Percentiles rank a stretch among this genome's conserved stretches.
Evolutionary conservation across 1,284 basidiomycete species (phyloP).

Genomic region (Pascua guehoae): DNA sequence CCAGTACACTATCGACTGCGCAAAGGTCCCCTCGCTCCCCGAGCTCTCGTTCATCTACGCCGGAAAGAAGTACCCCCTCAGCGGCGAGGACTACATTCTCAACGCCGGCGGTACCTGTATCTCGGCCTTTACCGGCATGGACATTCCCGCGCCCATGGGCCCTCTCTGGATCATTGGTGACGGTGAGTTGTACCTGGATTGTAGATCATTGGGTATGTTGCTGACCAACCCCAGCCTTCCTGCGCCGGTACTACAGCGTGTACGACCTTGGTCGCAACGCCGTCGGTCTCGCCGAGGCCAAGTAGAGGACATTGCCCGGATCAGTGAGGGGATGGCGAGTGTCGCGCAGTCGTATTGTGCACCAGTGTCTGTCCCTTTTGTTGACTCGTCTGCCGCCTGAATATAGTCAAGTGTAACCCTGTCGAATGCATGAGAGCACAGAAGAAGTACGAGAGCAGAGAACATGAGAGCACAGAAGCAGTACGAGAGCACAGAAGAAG

Average conservation of each 20-base stretch:
- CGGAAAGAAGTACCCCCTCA: constrained; percentile 74
- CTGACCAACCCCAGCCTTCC: constrained; percentile 60
- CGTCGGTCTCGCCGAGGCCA: constrained; percentile 39
- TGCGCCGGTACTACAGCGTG: constrained; percentile 86
- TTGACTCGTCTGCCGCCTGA: no score
- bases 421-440: no score
- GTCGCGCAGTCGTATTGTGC: constrained; percentile 2
- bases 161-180: constrained; percentile 89
- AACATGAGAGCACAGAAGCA: no score
- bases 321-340: constrained; percentile 76
- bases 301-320: constrained; percentile 50
- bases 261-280: constrained; percentile 72
- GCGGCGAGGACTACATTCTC: constrained; percentile 83
- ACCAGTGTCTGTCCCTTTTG: no score
- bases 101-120: constrained; percentile 88
- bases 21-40: constrained; percentile 77
- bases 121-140: constrained; percentile 87
- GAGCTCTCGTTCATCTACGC: constrained; percentile 79
- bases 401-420: no score
- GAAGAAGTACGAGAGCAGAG: no score
- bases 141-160: constrained; percentile 83
- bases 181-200: constrained; percentile 27
- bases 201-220: neutral
- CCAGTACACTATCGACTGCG: constrained; percentile 88
- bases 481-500: no score